Conservation (phyloP, 768 basidiomycete genomes). For the Russula foetens region DNA sequence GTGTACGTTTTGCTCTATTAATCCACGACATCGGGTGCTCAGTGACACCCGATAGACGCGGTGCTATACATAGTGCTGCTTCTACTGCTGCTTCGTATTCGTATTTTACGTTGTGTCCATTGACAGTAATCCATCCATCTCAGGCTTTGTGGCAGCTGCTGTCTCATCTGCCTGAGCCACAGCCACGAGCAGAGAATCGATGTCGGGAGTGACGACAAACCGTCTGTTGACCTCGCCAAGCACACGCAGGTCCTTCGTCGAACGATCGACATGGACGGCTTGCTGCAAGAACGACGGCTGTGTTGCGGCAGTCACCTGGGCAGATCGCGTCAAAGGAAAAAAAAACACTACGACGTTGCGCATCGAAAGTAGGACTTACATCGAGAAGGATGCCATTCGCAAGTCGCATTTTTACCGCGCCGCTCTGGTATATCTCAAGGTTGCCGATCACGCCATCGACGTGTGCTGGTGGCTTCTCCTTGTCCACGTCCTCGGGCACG, state of each 20-base stretch:
- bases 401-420: constrained; percentile 79
- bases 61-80: background rate
- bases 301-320: constrained; percentile 71
- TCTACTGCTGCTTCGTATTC: background rate
- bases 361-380: constrained; percentile 37
- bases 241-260: constrained; percentile 51
- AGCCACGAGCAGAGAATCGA: constrained; percentile 62
- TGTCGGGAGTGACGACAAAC: constrained; percentile 77
- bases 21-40: background rate
- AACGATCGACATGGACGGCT: constrained; percentile 61
- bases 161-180: constrained; percentile 47
- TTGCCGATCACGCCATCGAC: constrained; percentile 78
- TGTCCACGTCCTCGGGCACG: constrained; percentile 24
- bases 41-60: background rate
- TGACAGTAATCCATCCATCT: constrained; percentile 42
- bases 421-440: constrained; percentile 79
- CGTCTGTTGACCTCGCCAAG: constrained; percentile 84
- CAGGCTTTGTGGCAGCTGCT: constrained; percentile 24
- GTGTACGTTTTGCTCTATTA: background rate
- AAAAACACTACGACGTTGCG: background rate
- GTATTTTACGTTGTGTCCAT: constrained; percentile 38
- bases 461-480: constrained; percentile 19
- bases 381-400: constrained; percentile 76
- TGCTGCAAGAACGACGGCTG: constrained; percentile 87
- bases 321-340: background rate